These are phyloP conservation scores for Theileria equi DNA, from an alignment of 169 alveolate genomes.

Conservation along the genomic window DNA sequence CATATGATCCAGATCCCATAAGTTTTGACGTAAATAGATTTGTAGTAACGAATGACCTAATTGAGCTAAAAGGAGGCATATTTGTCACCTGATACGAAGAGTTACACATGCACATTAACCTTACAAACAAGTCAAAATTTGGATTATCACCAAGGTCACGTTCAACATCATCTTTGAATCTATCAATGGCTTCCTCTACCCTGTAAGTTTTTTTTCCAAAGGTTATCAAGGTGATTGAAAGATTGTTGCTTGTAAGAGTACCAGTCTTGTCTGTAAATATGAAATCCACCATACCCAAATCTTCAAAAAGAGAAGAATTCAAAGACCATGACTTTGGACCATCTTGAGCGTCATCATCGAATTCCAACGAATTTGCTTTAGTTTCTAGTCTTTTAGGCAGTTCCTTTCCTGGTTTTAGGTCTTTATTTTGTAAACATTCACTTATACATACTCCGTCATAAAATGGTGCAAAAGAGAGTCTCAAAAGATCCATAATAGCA, in stretches of 20 bases:
- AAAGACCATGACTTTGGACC: slow-evolving; percentile 43
- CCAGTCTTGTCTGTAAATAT: slow-evolving; percentile 62
- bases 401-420: not conserved
- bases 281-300: slow-evolving; percentile 63
- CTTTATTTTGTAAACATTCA: not conserved
- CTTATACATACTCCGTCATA: slow-evolving; percentile 8
- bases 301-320: slow-evolving; percentile 47
- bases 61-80: not conserved
- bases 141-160: slow-evolving; percentile 1
- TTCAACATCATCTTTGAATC: slow-evolving; percentile 4
- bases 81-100: slow-evolving; percentile 5
- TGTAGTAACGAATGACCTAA: not conserved
- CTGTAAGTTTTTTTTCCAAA: slow-evolving; percentile 21
- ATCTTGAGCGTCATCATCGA: not conserved
- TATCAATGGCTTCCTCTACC: not conserved
- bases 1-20: too few relatives aligned
- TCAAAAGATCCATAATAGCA: slow-evolving; percentile 53
- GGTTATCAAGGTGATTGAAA: slow-evolving; percentile 17
- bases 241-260: slow-evolving; percentile 44
- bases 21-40: too few relatives aligned
- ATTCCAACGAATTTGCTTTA: not conserved
- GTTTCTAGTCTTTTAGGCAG: not conserved
- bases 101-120: slow-evolving; percentile 36
- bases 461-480: slow-evolving; percentile 23
- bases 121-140: slow-evolving; percentile 12